Conservation (phyloP, 176 grass and related monocot species). For the Oryza glumipatula region DNA sequence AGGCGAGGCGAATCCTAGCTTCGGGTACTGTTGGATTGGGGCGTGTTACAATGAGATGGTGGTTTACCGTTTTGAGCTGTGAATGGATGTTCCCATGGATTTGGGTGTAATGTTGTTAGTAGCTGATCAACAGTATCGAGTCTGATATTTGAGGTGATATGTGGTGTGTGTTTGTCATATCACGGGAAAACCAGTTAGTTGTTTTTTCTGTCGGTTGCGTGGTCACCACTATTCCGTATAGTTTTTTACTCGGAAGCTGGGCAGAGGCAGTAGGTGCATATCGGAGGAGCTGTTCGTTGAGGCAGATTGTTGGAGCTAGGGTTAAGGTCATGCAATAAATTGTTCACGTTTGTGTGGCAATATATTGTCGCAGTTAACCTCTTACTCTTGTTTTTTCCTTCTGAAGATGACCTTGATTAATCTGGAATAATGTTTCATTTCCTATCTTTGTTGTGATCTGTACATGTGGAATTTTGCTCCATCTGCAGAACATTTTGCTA, state of each 20-base stretch:
- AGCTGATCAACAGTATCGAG: not conserved
- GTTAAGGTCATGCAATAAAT: not conserved
- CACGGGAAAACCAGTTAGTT: not conserved
- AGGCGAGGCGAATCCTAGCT: not conserved
- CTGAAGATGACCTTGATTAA: not conserved
- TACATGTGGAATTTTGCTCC: constrained; percentile 19
- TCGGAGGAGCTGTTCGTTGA: not conserved
- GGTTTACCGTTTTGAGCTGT: not conserved
- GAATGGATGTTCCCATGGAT: not conserved
- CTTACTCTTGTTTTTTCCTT: not conserved
- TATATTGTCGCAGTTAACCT: not conserved
- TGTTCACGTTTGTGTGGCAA: not conserved
- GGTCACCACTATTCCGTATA: not conserved
- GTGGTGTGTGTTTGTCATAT: not conserved
- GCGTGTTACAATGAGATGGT: not conserved
- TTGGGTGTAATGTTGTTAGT: not conserved
- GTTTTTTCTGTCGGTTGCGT: not conserved
- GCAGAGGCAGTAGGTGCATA: not conserved
- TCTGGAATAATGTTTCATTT: not conserved
- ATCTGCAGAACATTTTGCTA: constrained; percentile 70
- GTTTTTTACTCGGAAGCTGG: not conserved
- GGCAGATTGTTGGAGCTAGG: constrained; percentile 12
- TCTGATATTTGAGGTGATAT: not conserved
- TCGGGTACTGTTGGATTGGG: not conserved
- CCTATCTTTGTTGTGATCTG: not conserved